Conservation (phyloP, 2,329 filamentous ascomycete species). For the Furcasterigmium sp. region DNA sequence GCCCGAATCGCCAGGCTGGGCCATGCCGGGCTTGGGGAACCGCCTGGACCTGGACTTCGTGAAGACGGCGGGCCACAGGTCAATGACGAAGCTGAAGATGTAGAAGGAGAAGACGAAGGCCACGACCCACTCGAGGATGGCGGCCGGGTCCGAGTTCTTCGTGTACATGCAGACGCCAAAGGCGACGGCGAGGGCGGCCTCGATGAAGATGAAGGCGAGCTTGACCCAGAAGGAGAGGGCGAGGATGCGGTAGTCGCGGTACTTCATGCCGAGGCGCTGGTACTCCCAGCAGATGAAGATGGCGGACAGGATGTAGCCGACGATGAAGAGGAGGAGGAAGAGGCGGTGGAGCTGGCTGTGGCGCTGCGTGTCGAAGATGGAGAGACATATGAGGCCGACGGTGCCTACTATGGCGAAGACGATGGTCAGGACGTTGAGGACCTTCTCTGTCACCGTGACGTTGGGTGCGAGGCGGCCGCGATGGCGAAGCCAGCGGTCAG, state of each 20-base stretch:
- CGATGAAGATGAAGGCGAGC: constrained; percentile 74
- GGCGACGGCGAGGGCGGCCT: constrained; percentile 65
- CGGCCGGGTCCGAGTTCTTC: constrained; percentile 57
- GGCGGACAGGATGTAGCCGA: constrained; percentile 77
- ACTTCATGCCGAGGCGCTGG: constrained; percentile 71
- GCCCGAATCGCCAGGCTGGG: not conserved
- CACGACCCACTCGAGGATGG: constrained; percentile 74
- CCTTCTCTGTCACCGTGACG: constrained; percentile 54
- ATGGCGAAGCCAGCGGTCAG: constrained; percentile 84
- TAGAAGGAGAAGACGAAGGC: constrained; percentile 86
- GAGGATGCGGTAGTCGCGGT: constrained; percentile 66
- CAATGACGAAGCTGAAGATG: constrained; percentile 78
- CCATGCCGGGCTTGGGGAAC: constrained; percentile 7
- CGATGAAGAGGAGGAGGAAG: constrained; percentile 80
- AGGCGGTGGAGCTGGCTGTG: constrained; percentile 65
- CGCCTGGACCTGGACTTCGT: constrained; percentile 37
- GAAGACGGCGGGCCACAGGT: constrained; percentile 73
- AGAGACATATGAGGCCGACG: constrained; percentile 72
- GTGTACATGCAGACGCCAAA: constrained; percentile 57
- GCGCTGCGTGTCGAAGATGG: constrained; percentile 76
- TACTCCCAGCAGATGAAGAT: constrained; percentile 90
- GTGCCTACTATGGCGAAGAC: constrained; percentile 70
- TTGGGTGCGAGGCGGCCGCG: constrained; percentile 74
- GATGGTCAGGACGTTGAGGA: constrained; percentile 57
- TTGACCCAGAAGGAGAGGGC: constrained; percentile 83